phyloP scores from a whole-genome alignment of 441 rosid genomes.

The Adansonia gregorii region DNA sequence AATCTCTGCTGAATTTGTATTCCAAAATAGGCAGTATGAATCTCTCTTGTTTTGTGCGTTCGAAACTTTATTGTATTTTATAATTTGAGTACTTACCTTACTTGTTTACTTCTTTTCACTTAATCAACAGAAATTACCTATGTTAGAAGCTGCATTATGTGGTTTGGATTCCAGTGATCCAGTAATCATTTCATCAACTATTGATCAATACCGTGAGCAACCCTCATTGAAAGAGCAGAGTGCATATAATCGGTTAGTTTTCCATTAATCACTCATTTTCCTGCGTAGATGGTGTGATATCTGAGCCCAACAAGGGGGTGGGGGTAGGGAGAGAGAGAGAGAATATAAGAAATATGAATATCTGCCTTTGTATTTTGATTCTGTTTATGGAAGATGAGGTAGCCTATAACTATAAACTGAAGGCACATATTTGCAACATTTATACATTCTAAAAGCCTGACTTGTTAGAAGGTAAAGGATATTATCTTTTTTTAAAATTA shows the following conservation, averaged over 20 bases:
- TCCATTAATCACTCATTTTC: background rate
- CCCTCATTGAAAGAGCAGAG: slow-evolving; percentile 68
- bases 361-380: background rate
- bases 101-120: slow-evolving; percentile 28
- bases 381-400: background rate
- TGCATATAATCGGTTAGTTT: slow-evolving; percentile 61
- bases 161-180: slow-evolving; percentile 57
- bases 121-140: slow-evolving; percentile 58
- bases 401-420: background rate
- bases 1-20: background rate
- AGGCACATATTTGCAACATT: background rate
- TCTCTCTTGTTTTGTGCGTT: slow-evolving; percentile 12
- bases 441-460: background rate
- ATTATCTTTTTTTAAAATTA: too few species aligned
- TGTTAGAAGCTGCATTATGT: slow-evolving; percentile 65
- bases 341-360: background rate
- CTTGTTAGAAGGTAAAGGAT: background rate
- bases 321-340: background rate
- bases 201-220: slow-evolving; percentile 57
- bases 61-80: slow-evolving; percentile 17
- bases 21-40: background rate
- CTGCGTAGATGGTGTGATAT: background rate
- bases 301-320: background rate
- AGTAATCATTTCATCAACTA: slow-evolving; percentile 51
- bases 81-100: background rate